phyloP scores from a whole-genome alignment of 1,284 basidiomycete genomes.

The Microbotryum intermedium region DNA sequence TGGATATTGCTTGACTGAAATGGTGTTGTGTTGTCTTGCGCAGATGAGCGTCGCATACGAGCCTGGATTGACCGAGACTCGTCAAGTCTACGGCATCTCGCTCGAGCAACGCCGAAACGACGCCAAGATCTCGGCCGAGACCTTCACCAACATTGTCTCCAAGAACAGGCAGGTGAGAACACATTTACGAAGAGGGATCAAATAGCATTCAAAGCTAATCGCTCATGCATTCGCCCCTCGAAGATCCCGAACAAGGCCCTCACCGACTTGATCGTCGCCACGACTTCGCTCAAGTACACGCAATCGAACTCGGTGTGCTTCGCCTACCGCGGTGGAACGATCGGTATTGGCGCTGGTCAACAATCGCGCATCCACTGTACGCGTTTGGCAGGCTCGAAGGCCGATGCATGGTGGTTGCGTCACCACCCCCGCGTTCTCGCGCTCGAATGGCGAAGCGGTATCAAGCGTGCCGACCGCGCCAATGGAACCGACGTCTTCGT shows the following conservation, averaged over 20 bases:
- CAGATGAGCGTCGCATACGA: constrained; percentile 77
- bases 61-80: constrained; percentile 73
- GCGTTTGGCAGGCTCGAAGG: constrained; percentile 90
- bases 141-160: constrained; percentile 84
- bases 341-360: constrained; percentile 95
- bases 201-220: background rate
- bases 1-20: background rate
- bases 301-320: constrained; percentile 99
- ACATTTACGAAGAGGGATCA: no score
- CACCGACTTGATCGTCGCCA: constrained; percentile 85
- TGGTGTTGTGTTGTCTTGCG: background rate
- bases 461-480: constrained; percentile 94
- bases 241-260: constrained; percentile 65
- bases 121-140: constrained; percentile 67
- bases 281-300: constrained; percentile 95
- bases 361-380: constrained; percentile 99
- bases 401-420: constrained; percentile 98
- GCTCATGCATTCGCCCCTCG: background rate
- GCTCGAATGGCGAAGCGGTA: constrained; percentile 93
- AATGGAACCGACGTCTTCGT: constrained; percentile 98
- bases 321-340: constrained; percentile 81
- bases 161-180: constrained; percentile 67
- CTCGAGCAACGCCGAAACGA: constrained; percentile 90
- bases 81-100: constrained; percentile 88
- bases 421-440: constrained; percentile 87